Evolutionary conservation across 2,329 filamentous ascomycete genomes (phyloP), one percentile per base, ranked within the genome.

Genomic region (Penicillium sp.): DNA sequence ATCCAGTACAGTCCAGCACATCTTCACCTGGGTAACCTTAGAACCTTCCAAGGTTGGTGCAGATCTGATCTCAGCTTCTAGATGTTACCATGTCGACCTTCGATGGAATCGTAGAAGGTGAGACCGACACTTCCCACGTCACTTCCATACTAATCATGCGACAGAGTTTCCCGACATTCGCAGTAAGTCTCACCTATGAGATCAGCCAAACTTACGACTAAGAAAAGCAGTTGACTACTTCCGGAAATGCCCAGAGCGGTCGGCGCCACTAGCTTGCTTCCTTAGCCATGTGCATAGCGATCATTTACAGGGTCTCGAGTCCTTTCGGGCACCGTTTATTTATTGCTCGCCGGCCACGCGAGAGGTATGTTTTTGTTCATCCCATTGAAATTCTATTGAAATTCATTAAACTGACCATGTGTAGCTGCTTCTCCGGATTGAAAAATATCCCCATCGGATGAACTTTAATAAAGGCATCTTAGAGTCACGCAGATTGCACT

Each of bases 211-310:
- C n/a, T 6, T 17, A 13, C 25, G 17, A 25, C 60, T 58, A 54
- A 58, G n/a, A 29, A 49, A 10, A 10, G 10, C 55, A 90, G 88
- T 97, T 63, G 93, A 97, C 75, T 91, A 87, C 77, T 97, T 97
- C 67, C 85, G 90, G 25, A 77, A 76, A 17, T 79, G 81, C 47
- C 76, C 79, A 4, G 78, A 78, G 6, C 75, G 75, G 17, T 81
- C 76, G 17, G 82, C 89, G 4, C 89, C 91, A 0, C 75, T 94
- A 55, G 92, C 90, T 17, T 94, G 89, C 72, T 96, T 97, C 70
- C 81, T 97, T 27, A 96, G 90, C 73, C 93, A 97, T 82, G 86
- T 96, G 2, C 93, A 97, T 71, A 96, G 89, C 62, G 93, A 97
- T 67, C 93, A 97, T 74, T 82, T 97, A 1, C 82, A 83, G 36